phyloP scores from a whole-genome alignment of 768 basidiomycete species.

The Tulasnella sp. region DNA sequence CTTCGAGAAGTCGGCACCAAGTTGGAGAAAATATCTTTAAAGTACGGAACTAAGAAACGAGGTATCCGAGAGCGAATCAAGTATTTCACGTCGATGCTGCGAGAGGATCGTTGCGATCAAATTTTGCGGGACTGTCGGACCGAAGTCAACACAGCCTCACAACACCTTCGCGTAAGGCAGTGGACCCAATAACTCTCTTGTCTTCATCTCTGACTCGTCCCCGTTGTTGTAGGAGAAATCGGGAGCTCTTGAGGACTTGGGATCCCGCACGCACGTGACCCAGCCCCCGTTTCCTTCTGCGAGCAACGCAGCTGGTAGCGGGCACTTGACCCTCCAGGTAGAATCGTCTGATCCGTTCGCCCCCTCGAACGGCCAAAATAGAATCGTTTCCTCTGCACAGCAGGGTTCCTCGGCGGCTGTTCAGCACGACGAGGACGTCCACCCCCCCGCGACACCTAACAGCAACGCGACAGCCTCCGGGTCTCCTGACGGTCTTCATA shows the following conservation, averaged over 20 bases:
- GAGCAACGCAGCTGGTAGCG: neutral
- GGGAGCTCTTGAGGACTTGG: neutral
- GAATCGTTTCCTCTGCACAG: neutral
- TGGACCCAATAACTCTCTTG: neutral
- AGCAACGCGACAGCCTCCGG: neutral
- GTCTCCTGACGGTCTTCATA: neutral
- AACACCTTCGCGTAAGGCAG: neutral
- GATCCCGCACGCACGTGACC: neutral
- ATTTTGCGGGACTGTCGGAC: neutral
- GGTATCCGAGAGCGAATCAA: neutral
- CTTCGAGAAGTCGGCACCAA: neutral
- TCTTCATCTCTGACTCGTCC: neutral
- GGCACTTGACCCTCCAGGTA: neutral
- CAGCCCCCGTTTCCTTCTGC: neutral
- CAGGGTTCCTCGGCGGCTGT: neutral
- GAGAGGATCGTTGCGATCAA: neutral
- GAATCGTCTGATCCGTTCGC: neutral
- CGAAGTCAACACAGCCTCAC: neutral
- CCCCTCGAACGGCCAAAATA: neutral
- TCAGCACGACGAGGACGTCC: neutral
- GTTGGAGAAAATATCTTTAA: neutral
- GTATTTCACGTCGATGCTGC: neutral
- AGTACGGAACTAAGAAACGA: neutral
- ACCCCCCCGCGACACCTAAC: neutral
- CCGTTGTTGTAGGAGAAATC: neutral